A percentile compares a stretch with the other conserved stretches of the same genome.
These are phyloP conservation scores for Ramalina peruviana DNA, from an alignment of 495 filamentous ascomycete genomes.

Conservation along the genomic window DNA sequence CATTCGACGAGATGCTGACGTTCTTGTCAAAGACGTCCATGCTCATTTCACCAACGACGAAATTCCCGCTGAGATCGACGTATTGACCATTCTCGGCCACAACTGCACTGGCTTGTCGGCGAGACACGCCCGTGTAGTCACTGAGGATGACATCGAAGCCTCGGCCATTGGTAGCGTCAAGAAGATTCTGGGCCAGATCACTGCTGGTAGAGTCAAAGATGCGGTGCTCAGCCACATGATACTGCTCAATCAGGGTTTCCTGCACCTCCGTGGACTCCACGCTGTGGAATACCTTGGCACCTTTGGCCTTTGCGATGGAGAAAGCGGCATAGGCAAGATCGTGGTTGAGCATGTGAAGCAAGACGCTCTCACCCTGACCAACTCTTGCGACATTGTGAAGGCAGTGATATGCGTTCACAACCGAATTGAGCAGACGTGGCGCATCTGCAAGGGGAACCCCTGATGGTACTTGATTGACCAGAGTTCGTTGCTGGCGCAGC, in stretches of 20 bases:
- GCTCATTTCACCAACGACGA: slow-evolving; percentile 27
- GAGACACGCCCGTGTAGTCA: slow-evolving; percentile 27
- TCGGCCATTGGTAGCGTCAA: slow-evolving; percentile 9
- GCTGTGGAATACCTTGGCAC: no score
- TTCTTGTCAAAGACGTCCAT: slow-evolving; percentile 30
- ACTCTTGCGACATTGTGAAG: slow-evolving; percentile 7
- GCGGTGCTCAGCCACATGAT: no score
- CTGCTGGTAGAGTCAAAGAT: no score
- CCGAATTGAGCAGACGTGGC: no score
- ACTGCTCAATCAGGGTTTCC: no score
- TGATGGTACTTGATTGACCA: no score
- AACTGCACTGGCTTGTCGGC: slow-evolving; percentile 31
- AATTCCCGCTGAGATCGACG: slow-evolving; percentile 13
- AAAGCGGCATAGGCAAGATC: no score
- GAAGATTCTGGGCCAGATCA: no score
- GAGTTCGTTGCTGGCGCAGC: no score
- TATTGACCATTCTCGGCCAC: slow-evolving; percentile 36
- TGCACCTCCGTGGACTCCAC: no score
- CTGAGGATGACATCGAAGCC: slow-evolving; percentile 48
- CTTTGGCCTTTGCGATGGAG: no score
- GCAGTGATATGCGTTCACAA: slow-evolving; percentile 6
- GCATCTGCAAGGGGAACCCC: no score
- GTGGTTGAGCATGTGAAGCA: slow-evolving; percentile 33
- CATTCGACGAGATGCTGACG: slow-evolving; percentile 27
- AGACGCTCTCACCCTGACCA: slow-evolving; percentile 35